Conservation (phyloP, 1,139 yeast species). For the Groenewaldozyma sp. region DNA sequence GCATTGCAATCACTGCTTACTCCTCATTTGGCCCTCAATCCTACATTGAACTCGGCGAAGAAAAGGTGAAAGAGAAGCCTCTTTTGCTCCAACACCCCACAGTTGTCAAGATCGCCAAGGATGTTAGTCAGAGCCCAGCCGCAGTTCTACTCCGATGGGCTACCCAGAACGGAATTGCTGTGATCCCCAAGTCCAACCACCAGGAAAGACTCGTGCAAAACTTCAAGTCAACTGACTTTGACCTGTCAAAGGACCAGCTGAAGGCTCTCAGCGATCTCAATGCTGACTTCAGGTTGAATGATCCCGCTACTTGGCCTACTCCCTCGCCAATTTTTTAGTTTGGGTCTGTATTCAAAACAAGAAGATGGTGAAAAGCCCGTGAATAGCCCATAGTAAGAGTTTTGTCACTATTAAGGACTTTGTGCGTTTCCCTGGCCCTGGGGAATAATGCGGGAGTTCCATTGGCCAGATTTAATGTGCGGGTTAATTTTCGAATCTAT, state of each 20-base stretch:
- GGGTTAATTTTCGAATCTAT: background rate
- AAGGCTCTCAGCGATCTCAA: slow-evolving; percentile 43
- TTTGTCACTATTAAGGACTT: no score
- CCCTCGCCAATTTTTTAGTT: slow-evolving; percentile 27
- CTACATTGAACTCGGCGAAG: slow-evolving; percentile 43
- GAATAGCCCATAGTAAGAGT: no score
- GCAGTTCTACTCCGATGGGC: slow-evolving; percentile 65
- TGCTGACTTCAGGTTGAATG: slow-evolving; percentile 68
- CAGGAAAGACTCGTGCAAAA: slow-evolving; percentile 48
- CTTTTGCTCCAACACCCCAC: slow-evolving; percentile 46
- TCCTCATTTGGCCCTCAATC: slow-evolving; percentile 64
- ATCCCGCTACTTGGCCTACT: slow-evolving; percentile 68
- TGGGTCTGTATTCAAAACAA: background rate
- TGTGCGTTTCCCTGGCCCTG: no score
- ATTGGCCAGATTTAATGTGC: background rate
- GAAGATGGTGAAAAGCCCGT: background rate
- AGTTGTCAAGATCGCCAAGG: slow-evolving; percentile 42
- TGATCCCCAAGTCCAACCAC: slow-evolving; percentile 61
- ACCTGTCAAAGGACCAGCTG: slow-evolving; percentile 41
- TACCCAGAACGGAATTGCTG: slow-evolving; percentile 55
- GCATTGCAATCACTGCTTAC: slow-evolving; percentile 70
- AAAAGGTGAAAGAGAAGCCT: slow-evolving; percentile 43
- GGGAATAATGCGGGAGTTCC: background rate
- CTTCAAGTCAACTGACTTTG: slow-evolving; percentile 47
- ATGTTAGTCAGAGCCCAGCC: slow-evolving; percentile 47